These are phyloP conservation scores for Penicillium fimorum DNA, from an alignment of 495 filamentous ascomycete species.

Conservation along the genomic window DNA sequence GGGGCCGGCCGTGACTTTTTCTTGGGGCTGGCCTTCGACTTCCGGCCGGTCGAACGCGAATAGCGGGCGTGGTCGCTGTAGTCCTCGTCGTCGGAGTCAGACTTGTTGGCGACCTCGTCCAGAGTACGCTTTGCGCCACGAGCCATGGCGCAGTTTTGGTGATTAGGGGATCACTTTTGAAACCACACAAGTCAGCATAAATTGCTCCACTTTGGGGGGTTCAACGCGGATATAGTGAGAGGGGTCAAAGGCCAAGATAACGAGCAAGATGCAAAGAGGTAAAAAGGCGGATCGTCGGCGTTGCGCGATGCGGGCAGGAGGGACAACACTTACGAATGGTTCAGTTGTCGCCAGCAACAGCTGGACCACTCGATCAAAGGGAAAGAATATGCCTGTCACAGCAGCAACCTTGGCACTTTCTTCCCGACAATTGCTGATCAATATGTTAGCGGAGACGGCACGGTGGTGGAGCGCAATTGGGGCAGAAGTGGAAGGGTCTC, in stretches of 20 bases:
- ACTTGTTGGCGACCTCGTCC: constrained; percentile 75
- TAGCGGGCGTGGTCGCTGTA: constrained; percentile 52
- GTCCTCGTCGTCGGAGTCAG: constrained; percentile 80
- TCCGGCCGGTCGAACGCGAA: constrained; percentile 35
- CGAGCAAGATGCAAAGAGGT: background rate
- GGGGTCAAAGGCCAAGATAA: background rate
- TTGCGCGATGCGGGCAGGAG: constrained; percentile 12
- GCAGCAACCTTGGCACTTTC: background rate
- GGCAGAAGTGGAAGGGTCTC: constrained; percentile 18
- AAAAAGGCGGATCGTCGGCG: background rate
- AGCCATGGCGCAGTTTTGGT: constrained; percentile 40
- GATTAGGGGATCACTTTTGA: constrained; percentile 16
- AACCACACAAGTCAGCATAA: constrained; percentile 15
- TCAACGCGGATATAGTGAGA: background rate
- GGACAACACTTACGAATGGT: constrained; percentile 9
- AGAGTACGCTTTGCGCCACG: constrained; percentile 63
- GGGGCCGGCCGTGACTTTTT: constrained; percentile 46
- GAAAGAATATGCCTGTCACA: background rate
- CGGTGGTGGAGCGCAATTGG: constrained; percentile 28
- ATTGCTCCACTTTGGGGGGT: background rate
- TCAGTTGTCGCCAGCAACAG: constrained; percentile 15
- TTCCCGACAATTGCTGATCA: constrained; percentile 26
- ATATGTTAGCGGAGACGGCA: constrained; percentile 16
- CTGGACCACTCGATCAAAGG: constrained; percentile 8
- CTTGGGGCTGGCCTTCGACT: constrained; percentile 37